Base-by-base conservation (phyloP, 208 protist genomes). In the Trypanosoma vivax region DNA sequence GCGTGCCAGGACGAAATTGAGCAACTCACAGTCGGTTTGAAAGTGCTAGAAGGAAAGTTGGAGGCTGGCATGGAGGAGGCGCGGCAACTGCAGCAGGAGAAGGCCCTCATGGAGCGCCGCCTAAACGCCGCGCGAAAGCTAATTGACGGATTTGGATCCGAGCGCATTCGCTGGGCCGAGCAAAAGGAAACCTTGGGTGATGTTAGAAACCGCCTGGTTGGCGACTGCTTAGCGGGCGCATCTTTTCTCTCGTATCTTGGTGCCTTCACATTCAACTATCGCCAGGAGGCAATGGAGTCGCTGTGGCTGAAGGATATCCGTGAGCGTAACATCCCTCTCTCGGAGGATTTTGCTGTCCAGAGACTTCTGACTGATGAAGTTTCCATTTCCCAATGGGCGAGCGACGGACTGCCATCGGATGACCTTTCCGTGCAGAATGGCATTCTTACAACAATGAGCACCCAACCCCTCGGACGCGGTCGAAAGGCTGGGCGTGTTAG, bases 381-480 rank as follows among this genome's bases (percentile, higher is more conserved):
- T 19, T 95, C 98, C 53, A 90, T 98, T 19, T 93, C 94, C 19
- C 76, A 97, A 68, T 99, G 98, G 97, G 86, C 80, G 23, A 96
- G 87, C 57, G 95, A 99, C 65, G 96, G 96, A 13, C 80, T 99
- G 14, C 98, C 98, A 16, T 89, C 87, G 1, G 98, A 99, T 79
- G 96, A 98, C 51, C 92, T 99, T 14, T 98, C 94, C 5, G 82
- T 99, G 28, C 96, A 99, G 66, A 99, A 99, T 72, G 98, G 97
- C 63, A 97, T 99, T 42, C 75, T 99, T 18, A 98, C 95, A 9
- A 85, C 80, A 10, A 72, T 97, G 39, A 91, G 83, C 45, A 93
- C 81, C 21, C 70, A 87, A 62, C 78, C 81, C 64, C 77, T 72
- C 34, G 84, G 83, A 19, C 84, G 81, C 45, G 84, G 83, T 35